Percentiles rank a stretch among this genome's conserved stretches.
Conservation (phyloP, 768 basidiomycete genomes). For the Leccinum rimulosum region DNA sequence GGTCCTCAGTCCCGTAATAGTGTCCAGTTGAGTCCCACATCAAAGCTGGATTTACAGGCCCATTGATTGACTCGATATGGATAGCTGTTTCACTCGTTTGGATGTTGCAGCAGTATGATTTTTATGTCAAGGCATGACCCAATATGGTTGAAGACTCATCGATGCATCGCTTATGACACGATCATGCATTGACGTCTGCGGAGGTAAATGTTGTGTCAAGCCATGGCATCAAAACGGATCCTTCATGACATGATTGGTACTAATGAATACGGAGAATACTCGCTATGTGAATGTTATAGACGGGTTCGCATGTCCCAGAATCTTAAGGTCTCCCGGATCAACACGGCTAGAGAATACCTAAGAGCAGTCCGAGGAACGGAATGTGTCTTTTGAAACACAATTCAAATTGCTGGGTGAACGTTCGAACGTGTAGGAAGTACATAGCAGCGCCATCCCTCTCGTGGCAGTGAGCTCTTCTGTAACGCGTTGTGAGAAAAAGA, state of each 20-base stretch:
- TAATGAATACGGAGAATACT: not conserved
- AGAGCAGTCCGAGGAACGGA: conserved; percentile 3
- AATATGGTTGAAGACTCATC: not conserved
- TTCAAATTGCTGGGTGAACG: not conserved
- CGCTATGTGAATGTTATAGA: conserved; percentile 1
- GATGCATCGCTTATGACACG: not conserved
- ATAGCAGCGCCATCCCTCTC: not conserved
- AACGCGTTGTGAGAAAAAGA: conserved; percentile 3
- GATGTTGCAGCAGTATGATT: conserved; percentile 84
- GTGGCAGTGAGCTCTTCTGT: not conserved
- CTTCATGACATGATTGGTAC: not conserved
- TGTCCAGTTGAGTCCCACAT: conserved; percentile 63
- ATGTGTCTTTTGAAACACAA: conserved; percentile 14
- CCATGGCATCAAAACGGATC: conserved; percentile 11
- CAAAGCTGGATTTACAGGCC: conserved; percentile 27
- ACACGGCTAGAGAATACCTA: not conserved
- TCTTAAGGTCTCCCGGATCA: conserved; percentile 8
- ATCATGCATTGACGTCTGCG: not conserved
- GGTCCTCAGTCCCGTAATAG: conserved; percentile 72
- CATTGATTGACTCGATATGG: conserved; percentile 14
- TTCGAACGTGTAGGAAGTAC: not conserved
- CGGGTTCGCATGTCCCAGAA: not conserved
- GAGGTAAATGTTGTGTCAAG: conserved; percentile 51
- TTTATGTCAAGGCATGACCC: conserved; percentile 55
- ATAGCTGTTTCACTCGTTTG: conserved; percentile 70